phyloP scores from a whole-genome alignment of 331 rosid genomes.

The Quercus tomentella region DNA sequence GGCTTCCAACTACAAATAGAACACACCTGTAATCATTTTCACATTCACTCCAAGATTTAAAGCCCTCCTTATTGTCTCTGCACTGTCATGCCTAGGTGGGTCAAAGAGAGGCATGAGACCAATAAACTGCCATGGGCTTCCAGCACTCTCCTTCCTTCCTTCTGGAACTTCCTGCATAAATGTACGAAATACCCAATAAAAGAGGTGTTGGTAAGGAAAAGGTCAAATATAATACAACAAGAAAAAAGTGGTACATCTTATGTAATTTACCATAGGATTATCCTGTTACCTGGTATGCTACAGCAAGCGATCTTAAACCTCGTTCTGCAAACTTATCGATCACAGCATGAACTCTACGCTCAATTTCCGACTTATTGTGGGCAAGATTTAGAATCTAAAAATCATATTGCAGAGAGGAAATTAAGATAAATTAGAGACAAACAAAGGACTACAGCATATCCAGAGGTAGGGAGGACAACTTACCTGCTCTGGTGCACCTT shows the following conservation, averaged over 20 bases:
- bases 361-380: conserved; percentile 83
- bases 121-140: conserved; percentile 96
- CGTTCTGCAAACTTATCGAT: conserved; percentile 98
- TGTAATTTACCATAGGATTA: background rate
- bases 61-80: conserved; percentile 97
- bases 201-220: background rate
- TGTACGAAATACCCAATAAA: background rate
- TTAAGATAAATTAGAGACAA: conserved; percentile 11
- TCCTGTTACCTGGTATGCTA: conserved; percentile 80
- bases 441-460: background rate
- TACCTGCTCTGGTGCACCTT: conserved; percentile 99
- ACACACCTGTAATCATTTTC: conserved; percentile 92
- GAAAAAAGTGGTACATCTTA: background rate
- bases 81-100: conserved; percentile 99
- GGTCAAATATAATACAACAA: background rate
- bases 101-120: conserved; percentile 98
- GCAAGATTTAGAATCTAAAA: conserved; percentile 84
- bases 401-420: conserved; percentile 15
- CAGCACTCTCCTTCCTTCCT: conserved; percentile 89
- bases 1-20: conserved; percentile 3
- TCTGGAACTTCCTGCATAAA: conserved; percentile 88
- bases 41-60: conserved; percentile 95
- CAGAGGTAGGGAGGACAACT: background rate
- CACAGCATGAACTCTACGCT: conserved; percentile 89
- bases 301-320: conserved; percentile 94